Base-by-base conservation (phyloP, 768 basidiomycete genomes). In the Termitomyces sp. region DNA sequence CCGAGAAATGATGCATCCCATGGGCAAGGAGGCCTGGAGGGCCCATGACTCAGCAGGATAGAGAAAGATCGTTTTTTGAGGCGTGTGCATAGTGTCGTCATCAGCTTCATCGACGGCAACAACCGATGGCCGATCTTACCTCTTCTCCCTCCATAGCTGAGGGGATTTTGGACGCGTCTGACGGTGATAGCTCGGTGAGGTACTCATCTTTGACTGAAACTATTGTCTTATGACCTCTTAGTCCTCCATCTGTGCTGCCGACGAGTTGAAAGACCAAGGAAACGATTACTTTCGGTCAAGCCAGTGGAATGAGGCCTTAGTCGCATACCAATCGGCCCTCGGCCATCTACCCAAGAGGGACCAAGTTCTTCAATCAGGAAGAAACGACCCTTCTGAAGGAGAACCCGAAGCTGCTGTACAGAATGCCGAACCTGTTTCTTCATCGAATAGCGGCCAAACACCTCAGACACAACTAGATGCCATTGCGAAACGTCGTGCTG, bases 241-340 rank as follows among this genome's bases (percentile, higher is more conserved):
- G 85, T 73, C 75, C 60, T 71, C 66, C 55, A 74, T 91, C 15
- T 68, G 64, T 35, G 74, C 78, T 63, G 89, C 89, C 16, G 82
- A 83, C 32, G 81, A 83, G 51, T 74, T 89, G 57, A 97, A 96
- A 73, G 73, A 75, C 8, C 82, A 89, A 68, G 95, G 94, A 18
- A 96, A 94, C 64, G 81, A 82, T 3, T 75, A 79, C 63, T 96
- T 94, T 74, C 86, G 85, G 51, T 74, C 82, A 20, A 74, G 80
- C 42, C 74, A 79, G 63, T 92, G 90, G 88, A 78, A 81, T 32
- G 84, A 87, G 64, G 93, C 94, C 4, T 76, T 94, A 12, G 81
- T 78, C 16, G 74, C 84, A 3, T 97, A 97, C 72, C 80, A 79
- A 61, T 76, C 84, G 42, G 95, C 83, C 3, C 78, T 96, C n/a